Evolutionary conservation across 2,329 filamentous ascomycete species (phyloP), one percentile per base, ranked within the genome.

Genomic region (Paramyrothecium sp.): DNA sequence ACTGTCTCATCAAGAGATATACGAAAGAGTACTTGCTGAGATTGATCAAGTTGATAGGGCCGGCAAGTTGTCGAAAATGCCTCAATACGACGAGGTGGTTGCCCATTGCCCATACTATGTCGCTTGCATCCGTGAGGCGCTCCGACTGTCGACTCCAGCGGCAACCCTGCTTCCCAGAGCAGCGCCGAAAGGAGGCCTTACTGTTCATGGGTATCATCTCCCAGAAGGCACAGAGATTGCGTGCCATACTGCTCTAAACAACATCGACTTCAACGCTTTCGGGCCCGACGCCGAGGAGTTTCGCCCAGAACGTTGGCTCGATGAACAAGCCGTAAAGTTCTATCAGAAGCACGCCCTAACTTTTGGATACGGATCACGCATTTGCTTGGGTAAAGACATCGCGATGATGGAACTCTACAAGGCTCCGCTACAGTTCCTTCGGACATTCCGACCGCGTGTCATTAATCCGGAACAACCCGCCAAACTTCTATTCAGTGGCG

Each of bases 351-450:
- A 79, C 55, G 78, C 74, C 57, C 75, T 84, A 65, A 71, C 69
- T 0, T 84, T 83, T 57, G 81, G 80, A 0, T 80, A 80, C 66
- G 81, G 81, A 0, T 64, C 77, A 1, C 68, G 78, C 12, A 69
- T 76, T 13, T 83, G 80, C 56, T 61, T 83, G 48, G 81, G 81
- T 0, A 75, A 73, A 57, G 74, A 80, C 48, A 78, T 84, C 57
- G 81, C 79, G 1, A 72, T 78, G 63, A 80, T 83, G 78, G 81
- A 83, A 68, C 61, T 83, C 54, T 81, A 74, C 65, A 82, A 84
- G 70, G 73, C 63, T 3, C 69, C 75, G 3, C 55, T 75, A 53
- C 68, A 76, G 62, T 78, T 80, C 60, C 73, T 79, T 51, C 67
- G 74, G 7, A 71, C 63, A 0, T 79, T 76, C 13, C 38, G 38